Conservation (phyloP, 164 flowering plant genomes). For the Magnolia officinalis region DNA sequence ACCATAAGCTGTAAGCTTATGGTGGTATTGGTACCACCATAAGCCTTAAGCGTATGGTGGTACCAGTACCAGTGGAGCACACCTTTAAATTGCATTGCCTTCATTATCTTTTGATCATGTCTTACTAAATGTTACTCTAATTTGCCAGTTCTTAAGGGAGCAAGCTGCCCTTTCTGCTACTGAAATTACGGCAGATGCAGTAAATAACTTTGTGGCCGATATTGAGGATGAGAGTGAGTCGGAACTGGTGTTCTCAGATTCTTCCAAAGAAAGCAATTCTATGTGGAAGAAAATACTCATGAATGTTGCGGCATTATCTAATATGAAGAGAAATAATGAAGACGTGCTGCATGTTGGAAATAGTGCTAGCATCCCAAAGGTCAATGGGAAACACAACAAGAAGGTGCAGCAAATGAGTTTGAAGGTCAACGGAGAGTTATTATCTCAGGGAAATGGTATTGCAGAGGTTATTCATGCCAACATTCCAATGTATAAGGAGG, state of each 20-base stretch:
- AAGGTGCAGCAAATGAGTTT: conserved; percentile 49
- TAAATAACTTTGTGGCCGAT: conserved; percentile 62
- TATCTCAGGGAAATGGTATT: conserved; percentile 55
- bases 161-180: conserved; percentile 84
- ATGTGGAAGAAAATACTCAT: conserved; percentile 47
- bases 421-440: conserved; percentile 40
- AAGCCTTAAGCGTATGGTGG: no score
- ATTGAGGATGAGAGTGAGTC: conserved; percentile 45
- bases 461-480: conserved; percentile 49
- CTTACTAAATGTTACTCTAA: conserved; percentile 12
- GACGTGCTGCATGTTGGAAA: conserved; percentile 32
- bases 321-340: conserved; percentile 23
- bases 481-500: conserved; percentile 65
- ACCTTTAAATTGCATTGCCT: no score
- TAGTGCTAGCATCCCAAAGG: conserved; percentile 44
- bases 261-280: conserved; percentile 32
- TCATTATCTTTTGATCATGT: neutral
- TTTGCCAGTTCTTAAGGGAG: conserved; percentile 73
- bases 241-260: conserved; percentile 32
- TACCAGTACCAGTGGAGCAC: no score
- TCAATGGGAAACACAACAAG: conserved; percentile 85
- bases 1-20: no score
- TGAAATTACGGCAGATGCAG: conserved; percentile 73
- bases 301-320: conserved; percentile 40
- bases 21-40: no score